Conservation (phyloP, 441 rosid genomes). For the Arabidopsis hybrid region DNA sequence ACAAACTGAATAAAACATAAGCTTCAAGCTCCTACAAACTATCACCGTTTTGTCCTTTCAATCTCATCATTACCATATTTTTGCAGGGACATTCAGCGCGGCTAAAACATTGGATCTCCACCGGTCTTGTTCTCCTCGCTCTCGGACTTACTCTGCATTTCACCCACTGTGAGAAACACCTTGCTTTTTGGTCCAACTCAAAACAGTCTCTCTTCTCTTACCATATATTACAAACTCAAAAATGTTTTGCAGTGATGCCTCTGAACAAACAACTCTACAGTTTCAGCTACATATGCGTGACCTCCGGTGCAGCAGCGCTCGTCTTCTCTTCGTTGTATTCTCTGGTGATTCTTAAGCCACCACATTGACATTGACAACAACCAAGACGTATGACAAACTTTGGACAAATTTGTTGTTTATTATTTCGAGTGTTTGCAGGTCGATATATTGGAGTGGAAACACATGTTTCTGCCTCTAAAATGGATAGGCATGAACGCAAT, state of each 20-base stretch:
- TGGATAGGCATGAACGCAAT: constrained; percentile 98
- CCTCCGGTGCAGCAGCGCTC: constrained; percentile 82
- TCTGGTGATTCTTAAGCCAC: constrained; percentile 51
- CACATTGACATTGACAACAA: not conserved
- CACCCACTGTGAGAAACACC: constrained; percentile 65
- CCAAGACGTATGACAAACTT: not conserved
- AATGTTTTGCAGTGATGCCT: constrained; percentile 66
- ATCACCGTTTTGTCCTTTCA: not conserved
- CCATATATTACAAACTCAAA: constrained; percentile 7
- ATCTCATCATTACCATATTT: constrained; percentile 7
- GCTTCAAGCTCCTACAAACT: not conserved
- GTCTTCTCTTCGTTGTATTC: constrained; percentile 71
- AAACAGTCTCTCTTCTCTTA: not conserved
- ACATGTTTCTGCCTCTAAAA: constrained; percentile 62
- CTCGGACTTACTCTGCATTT: constrained; percentile 76
- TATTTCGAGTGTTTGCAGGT: constrained; percentile 50
- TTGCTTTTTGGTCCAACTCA: constrained; percentile 2
- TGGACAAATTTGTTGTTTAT: not conserved
- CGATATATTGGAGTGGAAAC: constrained; percentile 57
- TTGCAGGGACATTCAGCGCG: constrained; percentile 66
- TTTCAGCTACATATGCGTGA: constrained; percentile 81
- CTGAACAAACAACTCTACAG: constrained; percentile 82
- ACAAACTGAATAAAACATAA: constrained; percentile 18
- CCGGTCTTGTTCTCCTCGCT: constrained; percentile 64
- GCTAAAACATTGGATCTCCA: constrained; percentile 70